Base-by-base conservation (phyloP, 2,329 filamentous ascomycete genomes). In the Cladosporium oxysporum region DNA sequence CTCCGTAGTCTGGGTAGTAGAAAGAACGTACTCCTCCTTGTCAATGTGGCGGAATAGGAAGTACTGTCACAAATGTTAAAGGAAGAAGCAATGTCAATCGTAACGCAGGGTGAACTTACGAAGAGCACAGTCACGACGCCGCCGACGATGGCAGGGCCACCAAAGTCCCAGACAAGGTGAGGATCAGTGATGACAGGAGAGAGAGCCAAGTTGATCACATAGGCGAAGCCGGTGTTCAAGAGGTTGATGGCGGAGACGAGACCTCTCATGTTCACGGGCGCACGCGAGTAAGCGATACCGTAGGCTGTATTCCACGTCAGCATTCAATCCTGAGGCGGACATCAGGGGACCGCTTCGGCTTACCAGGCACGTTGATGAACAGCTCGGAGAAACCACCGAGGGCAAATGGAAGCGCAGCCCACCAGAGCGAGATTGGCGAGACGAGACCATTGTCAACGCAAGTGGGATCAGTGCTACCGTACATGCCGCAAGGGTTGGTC, bases 101-200 rank as follows among this genome's bases (percentile, higher is more conserved):
- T 18, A 21, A 21, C 5, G 10, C 28, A n/a, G 5, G 2, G 8
- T 47, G 5, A 12, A 28, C 60, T 53, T 62, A 62, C 60, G 71
- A 85, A 85, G 62, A 84, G 70, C 29, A 81, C 70, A 0, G 81
- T 83, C 71, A 85, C 80, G 3, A 81, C 73, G 47, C 76, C 79
- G 1, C 84, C 77, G 7, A 80, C 82, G 53, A 85, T 82, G 2
- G 80, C 80, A 3, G 82, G 82, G 26, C 80, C 83, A 3, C 76
- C 81, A 77, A 81, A 83, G 12, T 82, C 77, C 81, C 81, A 84
- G 29, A 81, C 77, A 8, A 85, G 75, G 65, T 80, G 79, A 1
- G 83, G 83, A 64, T 85, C 83, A 53, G 71, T 73, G 49, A 83
- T 81, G 58, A 73, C 72, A 53, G 75, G 77, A 1, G 79, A 77